Conservation (phyloP, 352 stramenopile species). For the Globisporangium recalcitrans region DNA sequence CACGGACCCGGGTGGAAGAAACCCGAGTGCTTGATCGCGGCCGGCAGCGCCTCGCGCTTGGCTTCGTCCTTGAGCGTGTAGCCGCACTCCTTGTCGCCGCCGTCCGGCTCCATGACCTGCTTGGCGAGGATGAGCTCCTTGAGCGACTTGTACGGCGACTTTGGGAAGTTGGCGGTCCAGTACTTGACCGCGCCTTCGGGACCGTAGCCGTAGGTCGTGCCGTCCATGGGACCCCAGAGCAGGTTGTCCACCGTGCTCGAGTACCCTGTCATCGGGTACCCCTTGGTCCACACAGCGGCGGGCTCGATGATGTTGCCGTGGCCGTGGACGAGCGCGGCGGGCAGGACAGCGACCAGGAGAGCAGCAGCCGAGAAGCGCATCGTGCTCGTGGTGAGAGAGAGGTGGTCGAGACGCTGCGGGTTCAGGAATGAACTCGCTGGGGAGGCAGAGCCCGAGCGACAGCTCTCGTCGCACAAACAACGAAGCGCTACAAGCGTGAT, state of each 20-base stretch:
- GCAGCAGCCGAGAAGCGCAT: conserved; percentile 6
- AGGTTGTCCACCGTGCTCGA: conserved; percentile 19
- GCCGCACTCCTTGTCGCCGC: conserved; percentile 17
- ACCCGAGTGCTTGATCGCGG: conserved; percentile 35
- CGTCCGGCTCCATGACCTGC: conserved; percentile 20
- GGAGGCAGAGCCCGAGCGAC: neutral
- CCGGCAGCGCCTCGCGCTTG: conserved; percentile 29
- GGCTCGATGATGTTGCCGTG: conserved; percentile 46
- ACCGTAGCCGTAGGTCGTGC: conserved; percentile 25
- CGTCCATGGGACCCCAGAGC: conserved; percentile 22
- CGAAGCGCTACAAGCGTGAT: neutral
- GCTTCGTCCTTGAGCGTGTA: conserved; percentile 28
- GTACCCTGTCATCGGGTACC: conserved; percentile 27
- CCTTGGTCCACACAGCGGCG: conserved; percentile 22
- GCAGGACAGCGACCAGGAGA: conserved; percentile 10
- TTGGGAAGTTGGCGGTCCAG: conserved; percentile 25
- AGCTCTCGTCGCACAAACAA: neutral
- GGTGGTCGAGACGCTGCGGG: neutral
- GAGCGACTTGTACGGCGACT: conserved; percentile 25
- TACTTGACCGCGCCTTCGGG: conserved; percentile 22
- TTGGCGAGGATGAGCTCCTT: conserved; percentile 28
- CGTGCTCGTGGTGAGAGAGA: neutral
- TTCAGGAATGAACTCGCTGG: neutral
- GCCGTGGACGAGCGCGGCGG: conserved; percentile 5
- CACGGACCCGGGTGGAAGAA: conserved; percentile 58